Conservation (phyloP, 805 yeast genomes). For the Zygosaccharomyces bailii region DNA sequence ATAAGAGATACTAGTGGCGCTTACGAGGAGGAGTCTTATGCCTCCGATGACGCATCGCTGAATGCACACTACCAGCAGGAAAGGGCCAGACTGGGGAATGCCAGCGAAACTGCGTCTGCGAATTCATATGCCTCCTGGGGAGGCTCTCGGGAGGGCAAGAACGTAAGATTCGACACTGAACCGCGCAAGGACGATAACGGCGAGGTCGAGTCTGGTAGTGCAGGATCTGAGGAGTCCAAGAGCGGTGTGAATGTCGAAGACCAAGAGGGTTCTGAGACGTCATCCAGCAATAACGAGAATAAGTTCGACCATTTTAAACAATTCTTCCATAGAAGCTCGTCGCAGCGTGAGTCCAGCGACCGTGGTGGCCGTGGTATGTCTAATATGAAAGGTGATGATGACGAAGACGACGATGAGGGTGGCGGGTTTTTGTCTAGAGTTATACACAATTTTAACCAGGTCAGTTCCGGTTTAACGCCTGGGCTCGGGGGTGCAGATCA, state of each 20-base stretch:
- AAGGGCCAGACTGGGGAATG: conserved; percentile 11
- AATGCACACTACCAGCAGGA: conserved; percentile 9
- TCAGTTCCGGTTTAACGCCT: conserved; percentile 36
- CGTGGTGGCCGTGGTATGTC: conserved; percentile 10
- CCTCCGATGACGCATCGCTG: conserved; percentile 13
- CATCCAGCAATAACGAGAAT: conserved; percentile 17
- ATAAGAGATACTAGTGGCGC: conserved; percentile 21
- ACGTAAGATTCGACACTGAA: conserved; percentile 13
- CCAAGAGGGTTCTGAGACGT: conserved; percentile 16
- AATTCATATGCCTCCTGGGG: conserved; percentile 1
- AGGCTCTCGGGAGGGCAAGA: conserved; percentile 11
- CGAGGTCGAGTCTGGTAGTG: conserved; percentile 6
- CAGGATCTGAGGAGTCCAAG: not conserved
- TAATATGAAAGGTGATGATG: conserved; percentile 17
- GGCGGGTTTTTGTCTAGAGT: conserved; percentile 31
- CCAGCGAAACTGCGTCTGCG: conserved; percentile 7
- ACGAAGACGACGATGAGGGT: conserved; percentile 23
- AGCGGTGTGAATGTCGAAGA: conserved; percentile 6
- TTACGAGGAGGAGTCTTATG: conserved; percentile 12
- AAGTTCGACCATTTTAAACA: conserved; percentile 24
- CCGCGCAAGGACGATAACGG: conserved; percentile 11
- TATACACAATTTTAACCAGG: conserved; percentile 30
- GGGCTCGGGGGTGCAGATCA: conserved; percentile 30
- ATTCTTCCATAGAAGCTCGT: conserved; percentile 21
- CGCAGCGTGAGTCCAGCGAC: conserved; percentile 7